phyloP scores from a whole-genome alignment of 495 filamentous ascomycete species.

The Penicillium arizonense region DNA sequence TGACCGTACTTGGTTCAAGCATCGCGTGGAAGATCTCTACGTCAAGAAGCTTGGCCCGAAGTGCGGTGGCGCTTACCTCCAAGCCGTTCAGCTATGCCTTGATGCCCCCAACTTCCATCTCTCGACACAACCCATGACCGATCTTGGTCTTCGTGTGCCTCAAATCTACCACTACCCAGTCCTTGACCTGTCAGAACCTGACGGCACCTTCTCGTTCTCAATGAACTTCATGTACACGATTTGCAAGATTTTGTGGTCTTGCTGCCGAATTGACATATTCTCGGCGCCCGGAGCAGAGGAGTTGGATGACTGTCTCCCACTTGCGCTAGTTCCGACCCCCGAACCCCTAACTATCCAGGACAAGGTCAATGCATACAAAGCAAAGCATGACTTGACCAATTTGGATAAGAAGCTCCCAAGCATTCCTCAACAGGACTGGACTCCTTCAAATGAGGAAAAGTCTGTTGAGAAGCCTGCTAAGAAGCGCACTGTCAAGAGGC shows the following conservation, averaged over 20 bases:
- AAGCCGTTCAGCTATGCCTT: constrained; percentile 77
- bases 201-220: constrained; percentile 46
- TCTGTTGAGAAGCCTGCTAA: constrained; percentile 30
- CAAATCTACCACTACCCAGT: constrained; percentile 49
- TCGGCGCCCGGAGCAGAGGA: constrained; percentile 42
- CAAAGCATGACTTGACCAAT: constrained; percentile 14
- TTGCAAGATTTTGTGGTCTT: constrained; percentile 44
- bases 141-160: constrained; percentile 41
- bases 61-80: constrained; percentile 75
- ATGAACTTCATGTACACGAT: constrained; percentile 50
- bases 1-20: constrained; percentile 60
- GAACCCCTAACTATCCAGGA: constrained; percentile 30
- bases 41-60: constrained; percentile 66
- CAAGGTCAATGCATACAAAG: constrained; percentile 16
- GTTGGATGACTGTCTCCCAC: constrained; percentile 44
- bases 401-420: constrained; percentile 22
- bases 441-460: constrained; percentile 23
- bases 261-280: constrained; percentile 47
- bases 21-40: constrained; percentile 59
- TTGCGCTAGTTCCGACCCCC: constrained; percentile 41
- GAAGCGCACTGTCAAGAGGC: constrained; percentile 45
- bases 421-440: constrained; percentile 25
- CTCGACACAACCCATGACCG: constrained; percentile 55
- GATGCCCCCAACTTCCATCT: constrained; percentile 65
- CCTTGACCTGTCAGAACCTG: constrained; percentile 46